Base-by-base conservation (phyloP, 768 basidiomycete species). In the Antrodiella citrinella region DNA sequence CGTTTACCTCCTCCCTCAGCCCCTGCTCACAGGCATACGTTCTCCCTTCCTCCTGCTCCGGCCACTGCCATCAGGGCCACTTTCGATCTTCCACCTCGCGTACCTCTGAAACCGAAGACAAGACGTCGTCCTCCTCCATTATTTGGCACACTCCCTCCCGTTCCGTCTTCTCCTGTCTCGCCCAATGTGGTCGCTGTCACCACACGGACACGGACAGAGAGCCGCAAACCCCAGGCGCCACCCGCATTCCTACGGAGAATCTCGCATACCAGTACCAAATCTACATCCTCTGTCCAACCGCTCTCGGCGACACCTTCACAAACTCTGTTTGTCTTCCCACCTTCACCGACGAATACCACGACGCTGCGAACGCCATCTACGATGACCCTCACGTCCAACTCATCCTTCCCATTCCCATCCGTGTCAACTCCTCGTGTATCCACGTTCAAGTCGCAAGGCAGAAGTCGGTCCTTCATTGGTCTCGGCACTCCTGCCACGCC, bases 271-370 rank as follows among this genome's bases (percentile, higher is more conserved):
- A 50, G 49, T 50, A 25, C 46, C 52, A 3, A 52, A 43, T 43
- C 41, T 10, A 18, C 41, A 7, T 43, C 41, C 21, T 43, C 21
- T 18, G 21, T 48, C 52, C 51, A 51, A 62, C 49, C 57, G 21
- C 26, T 47, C 30, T 60, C 71, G 35, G 65, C 72, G 43, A 76
- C 82, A 26, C 84, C 86, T 25, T 87, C 88, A 1, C 90, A 91
- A 62, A 91, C 89, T 0, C 72, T 91, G 43, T 91, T 91, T 57
- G 82, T 91, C 30, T 91, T 91, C 61, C 89, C 89, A 1, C 87
- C 89, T 25, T 91, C 88, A 3, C 87, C 78, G 66, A 74, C 64
- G 23, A 58, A 61, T 7, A 26, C 45, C 44, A 73, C 72, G 59
- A 72, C 80, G 42, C 30, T 35, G 30, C 76, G 68, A 35, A 88